These are phyloP conservation scores for Geranomyces variabilis DNA, from an alignment of 192 early-diverging fungal genomes.

Conservation along the genomic window DNA sequence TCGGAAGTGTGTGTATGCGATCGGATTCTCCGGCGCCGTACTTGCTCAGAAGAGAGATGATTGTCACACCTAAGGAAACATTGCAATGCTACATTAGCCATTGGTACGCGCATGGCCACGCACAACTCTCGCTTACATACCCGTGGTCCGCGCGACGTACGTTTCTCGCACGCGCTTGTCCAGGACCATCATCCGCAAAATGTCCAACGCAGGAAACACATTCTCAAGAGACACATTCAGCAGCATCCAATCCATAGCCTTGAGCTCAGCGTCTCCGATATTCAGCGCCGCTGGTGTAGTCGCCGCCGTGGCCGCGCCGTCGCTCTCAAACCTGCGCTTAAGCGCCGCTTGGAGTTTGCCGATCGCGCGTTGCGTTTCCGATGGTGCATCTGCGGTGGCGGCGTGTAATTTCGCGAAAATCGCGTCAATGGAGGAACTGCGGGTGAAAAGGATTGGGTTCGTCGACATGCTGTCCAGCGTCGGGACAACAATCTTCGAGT, in stretches of 20 bases:
- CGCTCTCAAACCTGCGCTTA: conserved; percentile 36
- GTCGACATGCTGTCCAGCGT: conserved; percentile 46
- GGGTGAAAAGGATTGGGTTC: conserved; percentile 39
- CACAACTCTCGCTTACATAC: not conserved
- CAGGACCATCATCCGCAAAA: conserved; percentile 61
- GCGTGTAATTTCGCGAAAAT: conserved; percentile 49
- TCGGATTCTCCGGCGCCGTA: conserved; percentile 16
- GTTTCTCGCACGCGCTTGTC: conserved; percentile 43
- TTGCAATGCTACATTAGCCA: not conserved
- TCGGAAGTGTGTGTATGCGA: conserved; percentile 39
- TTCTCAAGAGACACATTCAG: conserved; percentile 47
- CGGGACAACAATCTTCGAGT: conserved; percentile 45
- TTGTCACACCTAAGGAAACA: conserved; percentile 11
- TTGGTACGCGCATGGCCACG: not conserved
- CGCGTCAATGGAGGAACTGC: conserved; percentile 42
- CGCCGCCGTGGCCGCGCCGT: not conserved
- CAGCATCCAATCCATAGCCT: conserved; percentile 40
- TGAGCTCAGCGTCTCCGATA: conserved; percentile 38
- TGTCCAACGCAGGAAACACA: conserved; percentile 68
- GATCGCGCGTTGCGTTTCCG: conserved; percentile 7
- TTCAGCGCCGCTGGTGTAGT: not conserved
- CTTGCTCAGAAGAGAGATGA: conserved; percentile 34
- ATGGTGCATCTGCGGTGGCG: conserved; percentile 3
- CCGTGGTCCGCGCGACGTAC: conserved; percentile 43
- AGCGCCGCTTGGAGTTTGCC: conserved; percentile 26